phyloP scores from a whole-genome alignment of 768 basidiomycete species.

The Boletus rubroflammeus region DNA sequence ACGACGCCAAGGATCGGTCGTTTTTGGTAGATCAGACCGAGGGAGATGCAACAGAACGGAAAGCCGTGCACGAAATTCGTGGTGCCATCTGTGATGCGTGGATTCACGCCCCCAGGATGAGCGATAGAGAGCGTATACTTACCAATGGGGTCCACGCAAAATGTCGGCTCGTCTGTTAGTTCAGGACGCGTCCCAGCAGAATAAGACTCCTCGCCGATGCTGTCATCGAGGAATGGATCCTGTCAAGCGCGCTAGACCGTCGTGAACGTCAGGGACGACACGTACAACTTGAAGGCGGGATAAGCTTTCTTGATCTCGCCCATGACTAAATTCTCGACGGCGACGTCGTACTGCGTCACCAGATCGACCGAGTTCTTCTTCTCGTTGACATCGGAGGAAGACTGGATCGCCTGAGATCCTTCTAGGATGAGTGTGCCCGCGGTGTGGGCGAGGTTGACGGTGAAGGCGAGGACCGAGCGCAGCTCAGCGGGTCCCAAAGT shows the following conservation, averaged over 20 bases:
- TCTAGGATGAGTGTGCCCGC: constrained; percentile 76
- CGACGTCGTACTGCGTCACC: constrained; percentile 92
- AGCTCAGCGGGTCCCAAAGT: constrained; percentile 43
- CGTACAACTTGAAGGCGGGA: constrained; percentile 82
- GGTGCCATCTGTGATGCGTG: constrained; percentile 59
- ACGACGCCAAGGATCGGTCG: constrained; percentile 87
- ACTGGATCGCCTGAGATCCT: constrained; percentile 72
- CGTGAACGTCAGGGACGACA: constrained; percentile 10
- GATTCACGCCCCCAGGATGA: background rate
- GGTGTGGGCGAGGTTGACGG: constrained; percentile 62
- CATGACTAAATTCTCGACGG: constrained; percentile 83
- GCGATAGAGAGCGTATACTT: constrained; percentile 13
- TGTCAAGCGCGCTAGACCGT: background rate
- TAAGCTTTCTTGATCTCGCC: constrained; percentile 59
- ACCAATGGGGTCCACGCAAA: constrained; percentile 96
- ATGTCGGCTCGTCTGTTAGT: constrained; percentile 87
- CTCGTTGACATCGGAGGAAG: constrained; percentile 57
- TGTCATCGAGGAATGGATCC: constrained; percentile 24
- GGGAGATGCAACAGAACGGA: constrained; percentile 85
- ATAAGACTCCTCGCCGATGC: constrained; percentile 94
- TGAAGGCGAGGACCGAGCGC: constrained; percentile 61
- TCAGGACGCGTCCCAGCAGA: constrained; percentile 66
- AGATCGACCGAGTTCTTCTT: constrained; percentile 95
- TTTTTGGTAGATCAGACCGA: constrained; percentile 82
- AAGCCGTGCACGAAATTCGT: constrained; percentile 88